Percentiles rank a stretch among this genome's conserved stretches.
Conservation (phyloP, 176 grass and related monocot species). For the Eragrostis curvula region DNA sequence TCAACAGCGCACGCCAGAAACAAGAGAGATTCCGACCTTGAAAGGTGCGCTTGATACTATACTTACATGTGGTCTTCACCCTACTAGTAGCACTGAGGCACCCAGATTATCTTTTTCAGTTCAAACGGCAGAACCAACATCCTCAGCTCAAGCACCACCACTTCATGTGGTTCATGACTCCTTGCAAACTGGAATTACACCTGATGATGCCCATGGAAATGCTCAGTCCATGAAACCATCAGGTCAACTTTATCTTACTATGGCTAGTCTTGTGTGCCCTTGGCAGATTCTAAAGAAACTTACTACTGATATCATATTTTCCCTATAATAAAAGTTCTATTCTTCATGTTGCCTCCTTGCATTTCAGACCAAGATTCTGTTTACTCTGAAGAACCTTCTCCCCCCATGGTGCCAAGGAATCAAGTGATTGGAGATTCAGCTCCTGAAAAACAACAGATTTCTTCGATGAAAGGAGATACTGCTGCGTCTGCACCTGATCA, state of each 20-base stretch:
- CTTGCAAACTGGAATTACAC: slow-evolving; percentile 4
- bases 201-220: not conserved
- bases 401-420: not conserved
- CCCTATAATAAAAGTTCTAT: not conserved
- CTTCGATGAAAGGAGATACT: not conserved
- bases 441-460: slow-evolving; percentile 5
- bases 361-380: slow-evolving; percentile 39
- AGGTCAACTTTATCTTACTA: slow-evolving; percentile 21
- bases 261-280: not conserved
- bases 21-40: not conserved
- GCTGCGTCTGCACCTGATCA: not conserved
- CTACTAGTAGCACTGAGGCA: slow-evolving; percentile 6
- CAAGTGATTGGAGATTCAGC: slow-evolving; percentile 13
- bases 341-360: not conserved
- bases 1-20: slow-evolving; percentile 7
- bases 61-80: slow-evolving; percentile 2
- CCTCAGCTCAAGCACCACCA: not conserved
- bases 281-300: not conserved
- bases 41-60: not conserved
- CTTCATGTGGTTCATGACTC: not conserved
- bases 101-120: slow-evolving; percentile 13
- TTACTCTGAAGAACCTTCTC: not conserved
- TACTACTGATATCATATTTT: not conserved
- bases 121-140: slow-evolving; percentile 5
- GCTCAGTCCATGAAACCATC: slow-evolving; percentile 5